A percentile compares a stretch with the other conserved stretches of the same genome.
phyloP scores from a whole-genome alignment of 306 rosid species.

The Luffa acutangula region DNA sequence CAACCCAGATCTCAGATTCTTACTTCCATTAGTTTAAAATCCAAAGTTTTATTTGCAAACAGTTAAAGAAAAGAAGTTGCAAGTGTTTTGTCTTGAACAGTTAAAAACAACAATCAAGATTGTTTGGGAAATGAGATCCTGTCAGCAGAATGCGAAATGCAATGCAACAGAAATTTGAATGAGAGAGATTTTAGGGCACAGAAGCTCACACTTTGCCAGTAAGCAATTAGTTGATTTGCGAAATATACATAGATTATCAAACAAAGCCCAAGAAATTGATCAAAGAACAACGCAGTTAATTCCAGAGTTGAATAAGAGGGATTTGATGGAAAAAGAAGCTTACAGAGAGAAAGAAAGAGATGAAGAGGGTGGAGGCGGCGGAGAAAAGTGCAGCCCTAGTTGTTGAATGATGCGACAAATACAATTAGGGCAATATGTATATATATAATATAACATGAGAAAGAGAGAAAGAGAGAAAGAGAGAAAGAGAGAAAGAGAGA shows the following conservation, averaged over 20 bases:
- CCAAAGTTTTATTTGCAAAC: not conserved
- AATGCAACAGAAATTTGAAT: not conserved
- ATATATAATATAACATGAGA: not conserved
- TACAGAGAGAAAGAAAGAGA: not conserved
- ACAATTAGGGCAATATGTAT: not conserved
- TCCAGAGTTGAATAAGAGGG: not conserved
- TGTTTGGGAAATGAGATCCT: too few relatives aligned
- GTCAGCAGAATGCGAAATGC: too few relatives aligned
- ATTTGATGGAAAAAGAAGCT: not conserved
- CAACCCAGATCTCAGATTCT: not conserved
- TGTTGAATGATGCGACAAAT: not conserved
- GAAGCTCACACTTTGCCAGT: not conserved
- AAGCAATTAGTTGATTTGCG: not conserved
- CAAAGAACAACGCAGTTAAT: not conserved
- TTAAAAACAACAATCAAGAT: not conserved
- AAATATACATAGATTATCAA: not conserved
- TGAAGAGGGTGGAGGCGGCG: not conserved
- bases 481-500: not conserved
- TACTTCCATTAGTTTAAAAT: not conserved
- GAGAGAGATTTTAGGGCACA: not conserved
- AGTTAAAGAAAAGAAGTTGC: not conserved
- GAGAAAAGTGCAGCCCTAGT: not conserved
- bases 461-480: not conserved
- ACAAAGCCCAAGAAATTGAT: not conserved
- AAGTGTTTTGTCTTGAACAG: not conserved